A percentile compares a stretch with the other conserved stretches of the same genome.
phyloP scores from a whole-genome alignment of 768 basidiomycete genomes.

The Strobilomyces dryophilus region DNA sequence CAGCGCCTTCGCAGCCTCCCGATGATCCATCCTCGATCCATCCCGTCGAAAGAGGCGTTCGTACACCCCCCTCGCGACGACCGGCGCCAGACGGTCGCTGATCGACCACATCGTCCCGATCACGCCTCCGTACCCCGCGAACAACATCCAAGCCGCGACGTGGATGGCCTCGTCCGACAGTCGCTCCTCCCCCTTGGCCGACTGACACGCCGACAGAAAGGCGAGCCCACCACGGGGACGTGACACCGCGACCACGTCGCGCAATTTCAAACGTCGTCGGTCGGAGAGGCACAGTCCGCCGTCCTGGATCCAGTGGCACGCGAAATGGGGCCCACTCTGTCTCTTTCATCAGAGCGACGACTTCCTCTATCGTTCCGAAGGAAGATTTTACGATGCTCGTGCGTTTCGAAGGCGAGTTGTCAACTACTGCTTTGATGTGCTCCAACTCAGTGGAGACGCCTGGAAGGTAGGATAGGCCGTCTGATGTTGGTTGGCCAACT shows the following conservation, averaged over 20 bases:
- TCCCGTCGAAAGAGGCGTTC: neutral
- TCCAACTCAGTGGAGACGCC: no score
- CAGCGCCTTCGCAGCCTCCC: neutral
- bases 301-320: neutral
- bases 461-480: no score
- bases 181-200: no score
- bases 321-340: neutral
- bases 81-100: neutral
- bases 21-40: neutral
- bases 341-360: neutral
- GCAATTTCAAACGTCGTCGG: neutral
- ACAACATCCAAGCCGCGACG: neutral
- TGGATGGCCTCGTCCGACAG: neutral
- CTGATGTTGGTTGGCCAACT: no score
- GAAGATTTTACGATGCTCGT: neutral
- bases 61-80: neutral
- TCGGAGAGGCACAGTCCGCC: neutral
- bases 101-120: neutral
- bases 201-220: neutral
- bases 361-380: neutral
- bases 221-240: neutral
- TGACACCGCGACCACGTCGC: neutral
- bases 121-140: neutral
- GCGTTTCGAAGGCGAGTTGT: no score
- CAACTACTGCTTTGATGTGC: no score